Evolutionary conservation across 75 land plant genomes (phyloP).

Genomic region (Pinus taeda): DNA sequence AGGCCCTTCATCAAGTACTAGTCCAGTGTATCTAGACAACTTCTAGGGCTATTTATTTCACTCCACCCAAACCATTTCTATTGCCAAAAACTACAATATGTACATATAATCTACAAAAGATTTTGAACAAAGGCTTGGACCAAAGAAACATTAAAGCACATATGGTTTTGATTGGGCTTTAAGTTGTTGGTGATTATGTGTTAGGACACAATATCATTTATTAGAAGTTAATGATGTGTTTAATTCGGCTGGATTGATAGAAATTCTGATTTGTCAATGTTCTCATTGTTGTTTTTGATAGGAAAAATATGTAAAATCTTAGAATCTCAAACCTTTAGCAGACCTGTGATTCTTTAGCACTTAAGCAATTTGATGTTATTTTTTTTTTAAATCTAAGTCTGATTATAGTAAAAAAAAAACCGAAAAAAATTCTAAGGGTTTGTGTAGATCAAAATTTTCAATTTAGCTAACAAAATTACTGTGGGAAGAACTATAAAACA

Average conservation of each 20-base stretch:
- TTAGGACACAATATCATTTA: conserved; percentile 4
- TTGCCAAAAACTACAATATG: background rate
- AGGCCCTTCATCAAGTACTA: background rate
- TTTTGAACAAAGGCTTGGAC: background rate
- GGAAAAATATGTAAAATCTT: background rate
- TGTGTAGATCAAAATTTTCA: background rate
- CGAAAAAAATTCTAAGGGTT: too few species aligned
- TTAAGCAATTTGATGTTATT: background rate
- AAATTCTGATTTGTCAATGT: background rate
- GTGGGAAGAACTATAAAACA: background rate
- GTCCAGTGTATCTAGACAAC: background rate
- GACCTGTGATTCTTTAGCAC: background rate
- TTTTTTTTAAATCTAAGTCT: background rate
- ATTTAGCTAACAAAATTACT: background rate
- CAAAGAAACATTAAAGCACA: background rate
- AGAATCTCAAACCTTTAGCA: background rate
- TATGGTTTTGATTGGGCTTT: conserved; percentile 2
- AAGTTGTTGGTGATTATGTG: background rate
- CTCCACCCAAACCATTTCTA: background rate
- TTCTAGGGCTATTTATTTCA: background rate
- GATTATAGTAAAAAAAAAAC: background rate
- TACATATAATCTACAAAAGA: background rate
- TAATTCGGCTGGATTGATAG: background rate
- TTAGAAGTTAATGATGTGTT: background rate
- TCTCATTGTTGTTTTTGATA: background rate